Conservation (phyloP, 345 rosid species). For the Pseudoturritis turrita region DNA sequence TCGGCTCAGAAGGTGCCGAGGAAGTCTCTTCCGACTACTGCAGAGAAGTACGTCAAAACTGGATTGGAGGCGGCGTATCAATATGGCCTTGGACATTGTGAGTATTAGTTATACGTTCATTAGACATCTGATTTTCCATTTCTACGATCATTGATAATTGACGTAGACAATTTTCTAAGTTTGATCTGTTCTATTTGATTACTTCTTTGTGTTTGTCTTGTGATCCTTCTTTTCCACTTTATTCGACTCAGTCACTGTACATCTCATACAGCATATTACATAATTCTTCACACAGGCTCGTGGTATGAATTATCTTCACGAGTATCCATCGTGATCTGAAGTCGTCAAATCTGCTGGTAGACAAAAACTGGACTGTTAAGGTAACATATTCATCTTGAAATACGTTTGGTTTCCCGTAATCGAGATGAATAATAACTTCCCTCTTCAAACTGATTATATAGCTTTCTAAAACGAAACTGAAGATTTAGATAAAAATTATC, state of each 20-base stretch:
- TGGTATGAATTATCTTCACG: conserved; percentile 96
- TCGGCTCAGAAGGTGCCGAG: conserved; percentile 62
- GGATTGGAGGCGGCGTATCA: conserved; percentile 85
- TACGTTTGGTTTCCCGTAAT: neutral
- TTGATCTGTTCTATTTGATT: neutral
- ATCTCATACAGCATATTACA: conserved; percentile 21
- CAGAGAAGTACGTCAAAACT: conserved; percentile 70
- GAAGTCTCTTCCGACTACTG: conserved; percentile 89
- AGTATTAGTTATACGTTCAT: conserved; percentile 31
- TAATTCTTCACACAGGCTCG: conserved; percentile 58
- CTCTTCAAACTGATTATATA: neutral
- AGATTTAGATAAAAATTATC: neutral
- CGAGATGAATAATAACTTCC: neutral
- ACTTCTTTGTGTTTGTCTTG: conserved; percentile 1
- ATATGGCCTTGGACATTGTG: conserved; percentile 88
- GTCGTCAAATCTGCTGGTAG: conserved; percentile 95
- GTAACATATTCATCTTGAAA: conserved; percentile 34
- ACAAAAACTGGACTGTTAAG: conserved; percentile 93
- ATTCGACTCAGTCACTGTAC: neutral
- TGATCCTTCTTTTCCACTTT: neutral
- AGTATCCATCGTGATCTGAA: conserved; percentile 96
- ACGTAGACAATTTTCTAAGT: neutral
- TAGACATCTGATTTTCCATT: neutral
- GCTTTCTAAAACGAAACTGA: neutral
- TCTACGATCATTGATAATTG: neutral